A percentile compares a stretch with the other conserved stretches of the same genome.
These are phyloP conservation scores for Pulicaria dysenterica DNA, from an alignment of 129 eudicot species.

Conservation along the genomic window DNA sequence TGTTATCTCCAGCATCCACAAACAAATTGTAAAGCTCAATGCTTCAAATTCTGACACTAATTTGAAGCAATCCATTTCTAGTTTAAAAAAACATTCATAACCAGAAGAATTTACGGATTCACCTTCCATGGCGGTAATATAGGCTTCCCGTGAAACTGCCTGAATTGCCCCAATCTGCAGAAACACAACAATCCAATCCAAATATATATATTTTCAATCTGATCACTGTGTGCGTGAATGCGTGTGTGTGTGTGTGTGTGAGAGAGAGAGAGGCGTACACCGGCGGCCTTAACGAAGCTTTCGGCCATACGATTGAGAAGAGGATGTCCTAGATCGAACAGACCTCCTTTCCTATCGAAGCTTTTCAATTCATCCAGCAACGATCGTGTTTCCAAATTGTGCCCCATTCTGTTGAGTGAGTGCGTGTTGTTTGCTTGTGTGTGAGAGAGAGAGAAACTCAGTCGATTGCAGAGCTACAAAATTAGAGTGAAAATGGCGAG, in stretches of 20 bases:
- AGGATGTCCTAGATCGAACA: constrained; percentile 87
- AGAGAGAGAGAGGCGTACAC: constrained; percentile 38
- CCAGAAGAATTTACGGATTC: neutral
- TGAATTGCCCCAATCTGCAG: constrained; percentile 87
- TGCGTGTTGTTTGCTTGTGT: no score
- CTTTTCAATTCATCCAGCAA: constrained; percentile 68
- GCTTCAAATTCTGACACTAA: no score
- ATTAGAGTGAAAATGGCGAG: neutral
- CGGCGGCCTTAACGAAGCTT: constrained; percentile 86
- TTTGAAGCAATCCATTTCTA: neutral
- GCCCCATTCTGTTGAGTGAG: no score
- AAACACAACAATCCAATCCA: neutral
- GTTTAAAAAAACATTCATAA: neutral
- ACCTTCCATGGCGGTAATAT: constrained; percentile 72
- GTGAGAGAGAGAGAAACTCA: neutral
- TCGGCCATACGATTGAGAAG: constrained; percentile 90
- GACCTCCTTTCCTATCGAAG: constrained; percentile 60
- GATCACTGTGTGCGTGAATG: neutral
- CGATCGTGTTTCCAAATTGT: constrained; percentile 64
- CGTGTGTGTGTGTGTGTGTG: neutral
- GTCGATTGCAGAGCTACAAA: neutral
- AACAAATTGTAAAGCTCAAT: no score
- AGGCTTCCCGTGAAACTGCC: constrained; percentile 85
- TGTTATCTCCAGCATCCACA: no score
- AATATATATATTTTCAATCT: neutral